Conservation (phyloP, 805 yeast species). For the Novakomyces olei region DNA sequence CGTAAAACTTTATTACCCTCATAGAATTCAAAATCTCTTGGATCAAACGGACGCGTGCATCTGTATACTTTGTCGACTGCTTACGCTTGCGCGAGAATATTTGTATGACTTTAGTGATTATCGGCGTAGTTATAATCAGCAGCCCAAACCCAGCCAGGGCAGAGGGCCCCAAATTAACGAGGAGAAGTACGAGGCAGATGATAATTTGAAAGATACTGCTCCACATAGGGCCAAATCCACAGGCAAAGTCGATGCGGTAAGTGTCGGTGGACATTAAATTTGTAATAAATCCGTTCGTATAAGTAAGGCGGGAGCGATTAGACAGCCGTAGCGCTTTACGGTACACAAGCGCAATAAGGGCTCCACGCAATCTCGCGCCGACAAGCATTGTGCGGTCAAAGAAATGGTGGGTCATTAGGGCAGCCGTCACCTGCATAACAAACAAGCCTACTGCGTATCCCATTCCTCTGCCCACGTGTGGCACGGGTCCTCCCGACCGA, state of each 20-base stretch:
- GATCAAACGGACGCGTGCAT: slow-evolving; percentile 72
- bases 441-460: slow-evolving; percentile 59
- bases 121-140: slow-evolving; percentile 62
- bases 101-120: slow-evolving; percentile 48
- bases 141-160: slow-evolving; percentile 91
- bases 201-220: slow-evolving; percentile 88
- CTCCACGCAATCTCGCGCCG: slow-evolving; percentile 41
- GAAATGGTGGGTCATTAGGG: slow-evolving; percentile 47
- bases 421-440: slow-evolving; percentile 27
- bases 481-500: slow-evolving; percentile 10
- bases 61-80: slow-evolving; percentile 76
- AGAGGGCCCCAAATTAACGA: slow-evolving; percentile 47
- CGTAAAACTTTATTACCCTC: slow-evolving; percentile 77
- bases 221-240: slow-evolving; percentile 63
- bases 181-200: slow-evolving; percentile 53
- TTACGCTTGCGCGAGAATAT: slow-evolving; percentile 53
- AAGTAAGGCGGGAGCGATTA: slow-evolving; percentile 33
- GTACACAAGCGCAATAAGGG: slow-evolving; percentile 45
- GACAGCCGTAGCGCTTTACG: slow-evolving; percentile 51
- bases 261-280: slow-evolving; percentile 62
- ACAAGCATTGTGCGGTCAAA: slow-evolving; percentile 28
- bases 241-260: slow-evolving; percentile 36
- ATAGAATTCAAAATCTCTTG: slow-evolving; percentile 77
- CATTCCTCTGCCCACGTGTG: slow-evolving; percentile 33
- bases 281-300: slow-evolving; percentile 58